Evolutionary conservation across 768 basidiomycete genomes (phyloP).

Genomic region (Cyclocybe cylindracea): DNA sequence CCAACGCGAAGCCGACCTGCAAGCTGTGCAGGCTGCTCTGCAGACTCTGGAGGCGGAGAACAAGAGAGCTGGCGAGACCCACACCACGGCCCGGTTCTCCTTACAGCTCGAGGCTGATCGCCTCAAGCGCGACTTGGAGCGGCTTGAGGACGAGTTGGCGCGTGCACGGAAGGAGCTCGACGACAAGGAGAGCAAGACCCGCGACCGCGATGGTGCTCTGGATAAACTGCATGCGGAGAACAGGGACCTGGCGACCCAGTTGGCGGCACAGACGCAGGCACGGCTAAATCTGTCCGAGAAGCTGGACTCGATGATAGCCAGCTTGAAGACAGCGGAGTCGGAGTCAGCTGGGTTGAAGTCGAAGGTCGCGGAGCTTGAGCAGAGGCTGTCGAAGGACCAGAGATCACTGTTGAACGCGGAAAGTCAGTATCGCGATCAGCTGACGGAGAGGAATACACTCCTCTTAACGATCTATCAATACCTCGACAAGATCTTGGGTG

Average conservation of each 20-base stretch:
- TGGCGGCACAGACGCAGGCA: slow-evolving; percentile 86
- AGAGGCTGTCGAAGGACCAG: slow-evolving; percentile 80
- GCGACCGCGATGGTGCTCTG: slow-evolving; percentile 71
- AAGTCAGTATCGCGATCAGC: slow-evolving; percentile 84
- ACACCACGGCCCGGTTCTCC: slow-evolving; percentile 80
- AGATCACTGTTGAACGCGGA: slow-evolving; percentile 70
- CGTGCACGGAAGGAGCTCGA: slow-evolving; percentile 71
- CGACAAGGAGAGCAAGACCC: slow-evolving; percentile 60
- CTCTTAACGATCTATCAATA: slow-evolving; percentile 93
- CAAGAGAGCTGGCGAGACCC: slow-evolving; percentile 80
- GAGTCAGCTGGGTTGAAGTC: slow-evolving; percentile 64
- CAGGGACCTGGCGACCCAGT: slow-evolving; percentile 74
- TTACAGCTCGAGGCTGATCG: slow-evolving; percentile 90
- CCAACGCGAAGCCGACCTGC: slow-evolving; percentile 77
- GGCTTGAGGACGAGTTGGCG: slow-evolving; percentile 76
- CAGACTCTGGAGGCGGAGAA: slow-evolving; percentile 73
- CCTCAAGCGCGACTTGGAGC: slow-evolving; percentile 78
- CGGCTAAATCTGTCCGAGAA: slow-evolving; percentile 86
- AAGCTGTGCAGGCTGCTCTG: slow-evolving; percentile 71
- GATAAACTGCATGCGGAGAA: slow-evolving; percentile 81
- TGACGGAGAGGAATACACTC: slow-evolving; percentile 91
- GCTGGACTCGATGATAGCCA: slow-evolving; percentile 69
- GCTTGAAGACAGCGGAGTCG: slow-evolving; percentile 63
- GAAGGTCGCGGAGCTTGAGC: slow-evolving; percentile 75
- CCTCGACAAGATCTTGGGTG: slow-evolving; percentile 90